Base-by-base conservation (phyloP, 2,329 filamentous ascomycete genomes). In the Neurospora crassa region DNA sequence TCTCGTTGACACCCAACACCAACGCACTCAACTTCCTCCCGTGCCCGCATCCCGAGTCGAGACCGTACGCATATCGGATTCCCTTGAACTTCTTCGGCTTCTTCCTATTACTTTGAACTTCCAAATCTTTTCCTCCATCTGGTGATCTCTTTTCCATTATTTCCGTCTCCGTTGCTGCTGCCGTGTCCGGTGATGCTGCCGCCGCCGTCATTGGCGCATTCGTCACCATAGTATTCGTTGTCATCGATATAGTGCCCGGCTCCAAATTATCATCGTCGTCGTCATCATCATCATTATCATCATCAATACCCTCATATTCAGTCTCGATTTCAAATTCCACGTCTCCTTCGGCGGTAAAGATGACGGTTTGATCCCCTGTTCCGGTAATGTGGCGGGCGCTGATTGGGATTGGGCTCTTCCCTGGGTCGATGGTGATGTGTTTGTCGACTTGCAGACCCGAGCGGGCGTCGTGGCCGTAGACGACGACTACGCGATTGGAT, bases 381-480 rank as follows among this genome's bases (percentile, higher is more conserved):
- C 29, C 53, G 29, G 68, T 29, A 37, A 63, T 43, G 20, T 12
- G 73, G 42, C 20, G 74, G 75, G 29, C 24, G 34, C 29, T 37
- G 7, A 63, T 37, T 10, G 29, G 53, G 29, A 63, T 34, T 5
- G 53, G 53, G 53, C 53, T 63, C 29, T 63, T 63, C 24, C 53
- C 53, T 10, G 18, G 53, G 53, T 63, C 34, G 69, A 68, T 63
- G 29, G 18, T 40, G 11, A 73, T 69, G 20, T 68, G 34, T 37
- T 76, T 69, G 24, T 74, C 87, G 86, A 71, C 69, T 68, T 76
- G 76, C 37, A 96, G 85, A 0, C 93, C 94, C 2, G 82, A 82
- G 76, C 90, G 90, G 29, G 93, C 88, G 79, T 97, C 93, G 79
- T 98, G 95, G 5, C 94, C 94, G 80, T 97, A 97, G 71, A 97